Evolutionary conservation across 192 early-diverging fungal species (phyloP).

Genomic region (Coemansia brasiliensis): DNA sequence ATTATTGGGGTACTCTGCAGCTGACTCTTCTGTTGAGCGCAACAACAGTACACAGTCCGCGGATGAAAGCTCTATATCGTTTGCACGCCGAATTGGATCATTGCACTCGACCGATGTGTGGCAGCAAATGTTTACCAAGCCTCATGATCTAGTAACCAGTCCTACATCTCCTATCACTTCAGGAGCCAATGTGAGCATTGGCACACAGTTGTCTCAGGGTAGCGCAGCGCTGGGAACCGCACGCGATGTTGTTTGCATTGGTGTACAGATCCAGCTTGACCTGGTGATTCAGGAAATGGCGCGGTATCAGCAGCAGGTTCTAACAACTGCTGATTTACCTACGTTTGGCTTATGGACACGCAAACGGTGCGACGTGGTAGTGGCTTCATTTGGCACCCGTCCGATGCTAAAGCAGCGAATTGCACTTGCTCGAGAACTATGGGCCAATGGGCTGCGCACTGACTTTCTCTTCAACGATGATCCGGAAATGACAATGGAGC

Average conservation of each 20-base stretch:
- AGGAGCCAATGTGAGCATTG: constrained; percentile 15
- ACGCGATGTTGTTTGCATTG: constrained; percentile 62
- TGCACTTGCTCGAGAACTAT: constrained; percentile 73
- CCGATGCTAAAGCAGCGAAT: constrained; percentile 74
- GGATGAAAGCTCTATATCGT: constrained; percentile 13
- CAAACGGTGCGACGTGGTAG: constrained; percentile 71
- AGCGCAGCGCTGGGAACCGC: constrained; percentile 41
- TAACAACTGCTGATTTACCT: constrained; percentile 16
- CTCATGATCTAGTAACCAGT: no score
- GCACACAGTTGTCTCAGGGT: constrained; percentile 40
- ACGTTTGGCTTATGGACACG: constrained; percentile 60
- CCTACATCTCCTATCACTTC: neutral
- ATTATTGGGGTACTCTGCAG: neutral
- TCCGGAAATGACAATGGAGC: constrained; percentile 66
- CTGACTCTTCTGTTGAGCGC: neutral
- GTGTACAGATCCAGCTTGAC: constrained; percentile 81
- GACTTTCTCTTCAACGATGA: constrained; percentile 81
- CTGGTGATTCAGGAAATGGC: constrained; percentile 66
- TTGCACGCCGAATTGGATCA: constrained; percentile 34
- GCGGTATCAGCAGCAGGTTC: constrained; percentile 56
- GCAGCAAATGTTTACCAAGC: constrained; percentile 32
- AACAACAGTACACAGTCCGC: neutral
- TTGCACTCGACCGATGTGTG: constrained; percentile 42
- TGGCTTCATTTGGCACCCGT: constrained; percentile 76
- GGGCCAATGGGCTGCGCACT: constrained; percentile 74